These are phyloP conservation scores for Lentinula sp. DNA, from an alignment of 768 basidiomycete genomes.

Conservation along the genomic window DNA sequence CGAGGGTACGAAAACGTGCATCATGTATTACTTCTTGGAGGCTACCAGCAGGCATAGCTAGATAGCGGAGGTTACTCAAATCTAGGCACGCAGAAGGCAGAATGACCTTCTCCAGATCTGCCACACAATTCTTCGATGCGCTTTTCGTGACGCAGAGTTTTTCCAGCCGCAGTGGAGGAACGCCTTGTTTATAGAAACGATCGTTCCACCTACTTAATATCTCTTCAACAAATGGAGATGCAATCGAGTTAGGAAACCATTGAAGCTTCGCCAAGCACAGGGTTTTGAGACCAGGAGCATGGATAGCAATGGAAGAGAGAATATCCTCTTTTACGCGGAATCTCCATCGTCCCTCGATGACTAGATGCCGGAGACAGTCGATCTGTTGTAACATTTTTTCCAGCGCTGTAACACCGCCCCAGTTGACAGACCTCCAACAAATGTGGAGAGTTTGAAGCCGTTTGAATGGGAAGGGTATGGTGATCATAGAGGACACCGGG, in stretches of 20 bases:
- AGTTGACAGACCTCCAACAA: neutral
- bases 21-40: neutral
- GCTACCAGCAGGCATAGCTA: neutral
- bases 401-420: neutral
- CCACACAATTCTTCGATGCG: neutral
- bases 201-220: neutral
- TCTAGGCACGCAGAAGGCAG: slow-evolving; percentile 1
- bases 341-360: slow-evolving; percentile 1
- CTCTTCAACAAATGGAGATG: neutral
- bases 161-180: neutral
- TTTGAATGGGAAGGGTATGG: neutral
- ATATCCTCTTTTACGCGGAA: neutral
- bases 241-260: neutral
- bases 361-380: neutral
- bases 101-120: neutral
- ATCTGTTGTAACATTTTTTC: neutral
- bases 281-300: slow-evolving; percentile 3
- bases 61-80: neutral
- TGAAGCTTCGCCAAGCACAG: neutral
- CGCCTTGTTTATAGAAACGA: neutral
- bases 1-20: neutral
- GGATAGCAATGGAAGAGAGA: neutral
- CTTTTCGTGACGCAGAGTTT: neutral
- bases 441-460: neutral
- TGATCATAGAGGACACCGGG: neutral